Evolutionary conservation across 306 rosid genomes (phyloP).

Genomic region (Prunus dulcis): DNA sequence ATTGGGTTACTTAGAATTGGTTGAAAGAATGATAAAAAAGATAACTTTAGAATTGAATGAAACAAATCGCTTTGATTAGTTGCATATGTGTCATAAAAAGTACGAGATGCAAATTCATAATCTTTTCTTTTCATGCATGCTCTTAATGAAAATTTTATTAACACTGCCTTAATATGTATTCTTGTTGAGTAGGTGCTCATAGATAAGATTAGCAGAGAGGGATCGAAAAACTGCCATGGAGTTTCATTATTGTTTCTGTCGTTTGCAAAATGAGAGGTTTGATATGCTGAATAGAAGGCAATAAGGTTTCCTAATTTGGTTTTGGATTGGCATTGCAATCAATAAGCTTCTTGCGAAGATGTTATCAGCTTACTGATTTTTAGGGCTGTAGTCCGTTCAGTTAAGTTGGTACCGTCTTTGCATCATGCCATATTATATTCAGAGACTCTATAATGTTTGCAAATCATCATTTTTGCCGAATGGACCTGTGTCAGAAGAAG

Average conservation of each 20-base stretch:
- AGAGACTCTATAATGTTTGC: conserved; percentile 85
- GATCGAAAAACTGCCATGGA: conserved; percentile 47
- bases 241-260: conserved; percentile 50
- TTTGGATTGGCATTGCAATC: conserved; percentile 33
- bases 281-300: conserved; percentile 9
- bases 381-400: conserved; percentile 46
- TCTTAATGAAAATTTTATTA: conserved; percentile 22
- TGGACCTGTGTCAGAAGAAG: conserved; percentile 90
- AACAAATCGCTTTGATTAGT: not conserved
- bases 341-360: conserved; percentile 42
- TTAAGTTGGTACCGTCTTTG: conserved; percentile 59
- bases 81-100: not conserved
- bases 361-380: conserved; percentile 48
- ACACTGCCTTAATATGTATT: conserved; percentile 8
- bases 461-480: conserved; percentile 59
- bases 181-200: conserved; percentile 45
- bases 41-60: not conserved
- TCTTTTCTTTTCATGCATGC: too few relatives aligned
- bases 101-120: too few relatives aligned
- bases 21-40: not conserved
- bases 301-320: conserved; percentile 29
- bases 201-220: conserved; percentile 40
- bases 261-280: conserved; percentile 37
- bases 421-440: conserved; percentile 90
- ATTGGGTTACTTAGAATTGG: conserved; percentile 9